phyloP scores from a whole-genome alignment of 2,329 filamentous ascomycete genomes.

The Esteya vermicola region DNA sequence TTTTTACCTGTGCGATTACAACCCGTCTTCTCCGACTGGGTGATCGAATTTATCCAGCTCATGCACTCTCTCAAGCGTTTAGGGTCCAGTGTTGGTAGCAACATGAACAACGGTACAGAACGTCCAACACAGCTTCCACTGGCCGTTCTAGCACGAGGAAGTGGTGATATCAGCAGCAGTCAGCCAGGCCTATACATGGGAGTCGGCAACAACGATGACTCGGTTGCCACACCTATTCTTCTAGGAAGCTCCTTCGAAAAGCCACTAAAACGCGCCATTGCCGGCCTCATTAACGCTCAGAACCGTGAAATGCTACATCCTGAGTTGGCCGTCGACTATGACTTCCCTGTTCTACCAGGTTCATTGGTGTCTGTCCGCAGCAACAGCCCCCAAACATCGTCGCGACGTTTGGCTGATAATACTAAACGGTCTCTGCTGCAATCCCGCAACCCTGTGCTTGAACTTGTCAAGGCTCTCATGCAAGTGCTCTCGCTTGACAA shows the following conservation, averaged over 20 bases:
- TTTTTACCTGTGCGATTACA: constrained; percentile 75
- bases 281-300: constrained; percentile 67
- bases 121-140: constrained; percentile 42
- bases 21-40: constrained; percentile 77
- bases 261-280: constrained; percentile 79
- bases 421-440: too few relatives aligned
- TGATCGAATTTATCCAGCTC: constrained; percentile 85
- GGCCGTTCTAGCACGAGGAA: constrained; percentile 25
- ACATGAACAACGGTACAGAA: constrained; percentile 32
- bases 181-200: constrained; percentile 17
- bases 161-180: constrained; percentile 27
- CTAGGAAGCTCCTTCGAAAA: constrained; percentile 76
- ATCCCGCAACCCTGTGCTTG: constrained; percentile 60
- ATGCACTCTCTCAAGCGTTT: constrained; percentile 85
- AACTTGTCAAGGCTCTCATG: constrained; percentile 86
- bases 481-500: constrained; percentile 86
- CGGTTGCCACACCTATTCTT: constrained; percentile 41
- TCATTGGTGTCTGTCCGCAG: constrained; percentile 26
- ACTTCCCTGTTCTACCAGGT: constrained; percentile 68
- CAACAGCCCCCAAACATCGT: constrained; percentile 5
- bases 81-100: constrained; percentile 39
- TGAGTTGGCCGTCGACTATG: constrained; percentile 75
- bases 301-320: constrained; percentile 81
- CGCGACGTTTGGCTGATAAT: too few relatives aligned
- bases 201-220: constrained; percentile 31